Evolutionary conservation across 2,329 filamentous ascomycete species (phyloP).

Genomic region (Xylaria sp.): DNA sequence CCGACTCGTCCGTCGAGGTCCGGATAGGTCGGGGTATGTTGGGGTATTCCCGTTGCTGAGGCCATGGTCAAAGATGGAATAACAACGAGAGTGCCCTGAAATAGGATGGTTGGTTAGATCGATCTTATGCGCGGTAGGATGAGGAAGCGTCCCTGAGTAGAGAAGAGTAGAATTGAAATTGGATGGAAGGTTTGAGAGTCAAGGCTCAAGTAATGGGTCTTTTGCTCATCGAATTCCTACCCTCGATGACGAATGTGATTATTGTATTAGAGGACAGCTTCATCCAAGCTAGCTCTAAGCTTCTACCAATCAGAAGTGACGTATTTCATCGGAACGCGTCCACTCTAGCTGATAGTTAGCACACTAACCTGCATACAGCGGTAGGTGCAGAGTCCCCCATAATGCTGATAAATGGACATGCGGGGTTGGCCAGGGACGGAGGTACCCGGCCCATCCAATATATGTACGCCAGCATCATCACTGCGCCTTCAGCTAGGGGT

Average conservation of each 20-base stretch:
- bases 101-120: constrained; percentile 3
- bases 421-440: constrained; percentile 20
- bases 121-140: constrained; percentile 1
- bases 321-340: constrained; percentile 12
- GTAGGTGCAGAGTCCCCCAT: neutral
- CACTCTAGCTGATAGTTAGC: neutral
- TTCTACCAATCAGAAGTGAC: constrained; percentile 28
- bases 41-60: constrained; percentile 73
- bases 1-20: constrained; percentile 49
- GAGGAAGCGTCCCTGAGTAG: neutral
- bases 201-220: constrained; percentile 17
- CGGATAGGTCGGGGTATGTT: constrained; percentile 54
- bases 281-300: constrained; percentile 16
- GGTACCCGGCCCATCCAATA: constrained; percentile 4
- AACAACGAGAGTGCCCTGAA: constrained; percentile 26
- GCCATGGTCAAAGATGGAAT: constrained; percentile 62
- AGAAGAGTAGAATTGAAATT: neutral
- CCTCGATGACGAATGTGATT: constrained; percentile 47
- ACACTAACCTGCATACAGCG: neutral
- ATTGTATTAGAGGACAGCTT: constrained; percentile 17
- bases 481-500: neutral
- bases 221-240: constrained; percentile 32
- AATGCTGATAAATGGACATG: constrained; percentile 9
- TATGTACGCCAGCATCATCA: no score
- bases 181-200: constrained; percentile 11